A percentile compares a stretch with the other conserved stretches of the same genome.
phyloP scores from a whole-genome alignment of 2,329 filamentous ascomycete genomes.

The Nemania diffusa region DNA sequence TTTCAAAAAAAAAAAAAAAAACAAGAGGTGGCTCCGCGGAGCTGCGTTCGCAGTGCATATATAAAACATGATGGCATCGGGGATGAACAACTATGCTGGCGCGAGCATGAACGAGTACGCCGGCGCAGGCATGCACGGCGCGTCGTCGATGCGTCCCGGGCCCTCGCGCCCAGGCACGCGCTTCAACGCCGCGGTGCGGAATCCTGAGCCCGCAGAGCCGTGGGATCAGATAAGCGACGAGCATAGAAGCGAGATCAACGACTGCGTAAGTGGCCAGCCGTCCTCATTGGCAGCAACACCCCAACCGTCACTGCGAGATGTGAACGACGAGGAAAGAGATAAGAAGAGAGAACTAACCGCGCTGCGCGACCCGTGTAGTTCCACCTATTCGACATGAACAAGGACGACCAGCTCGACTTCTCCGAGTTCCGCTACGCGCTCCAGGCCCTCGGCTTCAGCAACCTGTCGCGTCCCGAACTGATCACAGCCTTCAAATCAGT shows the following conservation, averaged over 20 bases:
- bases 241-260: slow-evolving; percentile 91
- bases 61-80: slow-evolving; percentile 36
- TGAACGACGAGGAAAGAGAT: neutral
- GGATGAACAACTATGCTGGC: slow-evolving; percentile 49
- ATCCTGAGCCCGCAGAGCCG: slow-evolving; percentile 46
- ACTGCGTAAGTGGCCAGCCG: slow-evolving; percentile 73
- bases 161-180: slow-evolving; percentile 46
- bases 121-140: slow-evolving; percentile 42
- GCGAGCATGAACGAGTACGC: slow-evolving; percentile 49
- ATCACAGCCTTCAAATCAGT: slow-evolving; percentile 82
- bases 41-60: slow-evolving; percentile 5
- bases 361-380: slow-evolving; percentile 68
- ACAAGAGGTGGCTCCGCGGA: slow-evolving; percentile 5
- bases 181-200: slow-evolving; percentile 47
- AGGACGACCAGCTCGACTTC: slow-evolving; percentile 93
- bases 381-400: slow-evolving; percentile 94
- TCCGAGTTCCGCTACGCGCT: slow-evolving; percentile 98
- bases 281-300: neutral
- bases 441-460: slow-evolving; percentile 88
- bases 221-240: slow-evolving; percentile 77
- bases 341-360: slow-evolving; percentile 23
- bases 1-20: neutral
- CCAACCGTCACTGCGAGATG: neutral
- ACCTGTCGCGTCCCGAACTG: slow-evolving; percentile 86
- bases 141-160: slow-evolving; percentile 46